phyloP scores from a whole-genome alignment of 2,329 filamentous ascomycete genomes.

The Colletotrichum kahawae region DNA sequence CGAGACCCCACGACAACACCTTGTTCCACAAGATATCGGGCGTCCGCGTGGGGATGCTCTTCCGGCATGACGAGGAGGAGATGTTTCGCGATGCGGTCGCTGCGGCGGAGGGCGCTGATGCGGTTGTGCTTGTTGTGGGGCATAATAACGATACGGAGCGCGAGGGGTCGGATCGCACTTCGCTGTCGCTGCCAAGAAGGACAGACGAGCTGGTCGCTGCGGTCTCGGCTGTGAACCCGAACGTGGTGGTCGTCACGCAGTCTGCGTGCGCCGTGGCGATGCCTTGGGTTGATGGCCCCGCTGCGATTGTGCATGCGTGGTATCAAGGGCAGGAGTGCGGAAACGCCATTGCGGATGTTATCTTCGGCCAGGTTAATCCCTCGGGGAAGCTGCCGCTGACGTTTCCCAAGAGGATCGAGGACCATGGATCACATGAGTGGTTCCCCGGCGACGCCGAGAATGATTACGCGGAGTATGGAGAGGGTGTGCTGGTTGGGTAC shows the following conservation, averaged over 20 bases:
- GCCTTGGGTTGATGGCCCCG: conserved; percentile 59
- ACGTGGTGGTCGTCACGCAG: conserved; percentile 66
- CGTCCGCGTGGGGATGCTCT: conserved; percentile 18
- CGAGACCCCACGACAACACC: conserved; percentile 26
- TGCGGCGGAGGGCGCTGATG: not conserved
- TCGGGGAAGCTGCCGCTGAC: conserved; percentile 67
- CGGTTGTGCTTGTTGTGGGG: conserved; percentile 51
- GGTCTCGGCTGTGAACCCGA: conserved; percentile 61
- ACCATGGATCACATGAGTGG: conserved; percentile 69
- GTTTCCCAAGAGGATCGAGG: conserved; percentile 63
- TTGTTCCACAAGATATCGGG: conserved; percentile 27
- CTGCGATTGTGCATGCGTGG: conserved; percentile 69
- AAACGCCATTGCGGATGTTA: conserved; percentile 68
- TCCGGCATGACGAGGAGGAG: not conserved
- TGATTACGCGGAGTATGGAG: conserved; percentile 60
- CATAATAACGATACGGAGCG: conserved; percentile 51
- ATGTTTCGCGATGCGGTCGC: conserved; percentile 4
- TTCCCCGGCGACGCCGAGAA: conserved; percentile 48
- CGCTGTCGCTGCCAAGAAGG: conserved; percentile 64
- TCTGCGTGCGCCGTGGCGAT: conserved; percentile 65
- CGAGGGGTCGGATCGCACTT: conserved; percentile 70
- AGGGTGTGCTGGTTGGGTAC: conserved; percentile 73
- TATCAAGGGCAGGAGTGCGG: conserved; percentile 73
- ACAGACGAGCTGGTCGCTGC: conserved; percentile 64
- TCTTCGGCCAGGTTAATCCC: conserved; percentile 68